Conservation (phyloP, 495 filamentous ascomycete species). For the Penicillium fimorum region DNA sequence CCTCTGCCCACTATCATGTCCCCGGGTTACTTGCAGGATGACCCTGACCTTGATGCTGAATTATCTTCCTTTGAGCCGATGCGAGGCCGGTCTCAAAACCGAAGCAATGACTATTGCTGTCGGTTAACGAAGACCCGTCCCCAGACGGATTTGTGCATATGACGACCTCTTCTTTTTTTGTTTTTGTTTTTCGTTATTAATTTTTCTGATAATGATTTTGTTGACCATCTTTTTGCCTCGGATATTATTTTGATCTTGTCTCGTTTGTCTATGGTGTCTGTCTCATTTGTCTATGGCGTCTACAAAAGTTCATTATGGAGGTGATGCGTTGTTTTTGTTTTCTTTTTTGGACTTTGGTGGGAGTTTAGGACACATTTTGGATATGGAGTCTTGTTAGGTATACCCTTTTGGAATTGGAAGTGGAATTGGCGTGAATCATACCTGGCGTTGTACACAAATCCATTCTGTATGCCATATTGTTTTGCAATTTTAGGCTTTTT, state of each 20-base stretch:
- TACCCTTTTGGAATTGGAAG: conserved; percentile 16
- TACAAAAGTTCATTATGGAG: conserved; percentile 9
- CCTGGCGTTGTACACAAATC: conserved; percentile 1
- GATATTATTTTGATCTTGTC: conserved; percentile 3
- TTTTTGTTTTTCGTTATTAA: conserved; percentile 17
- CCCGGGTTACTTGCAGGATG: conserved; percentile 15
- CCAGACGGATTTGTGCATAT: conserved; percentile 20
- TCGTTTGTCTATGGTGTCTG: not conserved
- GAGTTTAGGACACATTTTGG: conserved; percentile 1
- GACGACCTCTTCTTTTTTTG: conserved; percentile 16
- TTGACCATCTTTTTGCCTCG: conserved; percentile 2
- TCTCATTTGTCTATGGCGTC: not conserved
- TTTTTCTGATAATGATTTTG: not conserved
- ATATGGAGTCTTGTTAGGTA: conserved; percentile 10
- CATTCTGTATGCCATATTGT: not conserved
- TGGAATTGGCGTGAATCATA: conserved; percentile 7
- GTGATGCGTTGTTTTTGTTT: not conserved
- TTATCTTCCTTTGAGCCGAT: conserved; percentile 12
- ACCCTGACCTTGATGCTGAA: conserved; percentile 7
- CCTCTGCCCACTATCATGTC: conserved; percentile 24
- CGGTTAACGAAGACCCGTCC: conserved; percentile 25
- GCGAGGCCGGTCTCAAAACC: conserved; percentile 35
- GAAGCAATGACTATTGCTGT: conserved; percentile 29
- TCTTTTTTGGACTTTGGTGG: not conserved
- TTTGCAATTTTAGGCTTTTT: conserved; percentile 1